phyloP scores from a whole-genome alignment of 768 basidiomycete genomes.

The Serendipita vermifera region DNA sequence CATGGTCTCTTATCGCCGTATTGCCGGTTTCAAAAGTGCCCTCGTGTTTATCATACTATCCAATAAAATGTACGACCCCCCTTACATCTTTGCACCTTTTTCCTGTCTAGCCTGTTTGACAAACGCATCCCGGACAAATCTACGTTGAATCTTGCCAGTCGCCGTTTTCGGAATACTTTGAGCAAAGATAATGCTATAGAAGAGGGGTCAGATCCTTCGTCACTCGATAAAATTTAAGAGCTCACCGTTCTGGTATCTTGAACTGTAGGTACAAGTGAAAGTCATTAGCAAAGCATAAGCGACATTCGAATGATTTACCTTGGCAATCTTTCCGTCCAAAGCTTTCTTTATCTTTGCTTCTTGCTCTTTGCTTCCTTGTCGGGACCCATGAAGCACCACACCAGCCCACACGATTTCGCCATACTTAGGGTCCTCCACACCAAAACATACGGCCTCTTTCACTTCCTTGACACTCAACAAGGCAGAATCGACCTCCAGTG shows the following conservation, averaged over 20 bases:
- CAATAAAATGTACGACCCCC: background rate
- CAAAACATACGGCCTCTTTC: constrained; percentile 17
- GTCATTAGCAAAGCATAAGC: background rate
- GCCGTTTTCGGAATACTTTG: constrained; percentile 20
- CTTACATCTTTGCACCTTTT: constrained; percentile 12
- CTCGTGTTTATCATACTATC: too few species aligned
- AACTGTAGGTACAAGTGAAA: constrained; percentile 4
- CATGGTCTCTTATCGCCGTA: too few species aligned
- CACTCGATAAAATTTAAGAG: too few species aligned
- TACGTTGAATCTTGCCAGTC: constrained; percentile 20
- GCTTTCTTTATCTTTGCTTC: constrained; percentile 15
- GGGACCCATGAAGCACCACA: constrained; percentile 16
- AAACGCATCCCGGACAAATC: constrained; percentile 19
- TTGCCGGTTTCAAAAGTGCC: too few species aligned
- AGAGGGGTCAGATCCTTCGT: too few species aligned
- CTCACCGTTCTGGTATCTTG: constrained; percentile 13
- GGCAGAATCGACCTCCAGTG: constrained; percentile 49
- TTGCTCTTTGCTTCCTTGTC: background rate
- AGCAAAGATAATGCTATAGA: constrained; percentile 18
- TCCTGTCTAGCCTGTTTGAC: constrained; percentile 12
- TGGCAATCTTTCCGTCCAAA: constrained; percentile 16
- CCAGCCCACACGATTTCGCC: constrained; percentile 21
- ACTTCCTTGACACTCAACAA: constrained; percentile 20
- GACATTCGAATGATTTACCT: background rate
- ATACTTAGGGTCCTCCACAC: constrained; percentile 19